Percentiles rank a stretch among this genome's conserved stretches.
Conservation (phyloP, 2,329 filamentous ascomycete species). For the Macrophomina pseudophaseolina region DNA sequence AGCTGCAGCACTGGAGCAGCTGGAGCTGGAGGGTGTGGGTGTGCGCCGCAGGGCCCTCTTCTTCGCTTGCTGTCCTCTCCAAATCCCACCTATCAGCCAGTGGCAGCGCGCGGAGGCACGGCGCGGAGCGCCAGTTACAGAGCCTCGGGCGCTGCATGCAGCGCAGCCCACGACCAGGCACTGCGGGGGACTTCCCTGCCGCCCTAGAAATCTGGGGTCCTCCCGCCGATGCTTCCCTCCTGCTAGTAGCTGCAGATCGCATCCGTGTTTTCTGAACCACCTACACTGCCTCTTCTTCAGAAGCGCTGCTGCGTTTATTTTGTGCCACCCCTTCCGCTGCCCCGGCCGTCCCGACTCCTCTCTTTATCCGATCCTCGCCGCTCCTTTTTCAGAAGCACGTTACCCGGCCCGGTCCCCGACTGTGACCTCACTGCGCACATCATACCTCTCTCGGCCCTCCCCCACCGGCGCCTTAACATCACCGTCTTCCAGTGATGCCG, state of each 20-base stretch:
- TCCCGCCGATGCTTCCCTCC: background rate
- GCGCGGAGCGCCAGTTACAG: conserved; percentile 16
- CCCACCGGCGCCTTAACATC: background rate
- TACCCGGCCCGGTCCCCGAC: conserved; percentile 17
- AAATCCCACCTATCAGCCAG: conserved; percentile 20
- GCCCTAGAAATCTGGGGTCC: conserved; percentile 21
- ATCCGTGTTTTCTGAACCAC: conserved; percentile 9
- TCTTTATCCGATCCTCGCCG: conserved; percentile 21
- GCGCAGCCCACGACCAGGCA: conserved; percentile 4
- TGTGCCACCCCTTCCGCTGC: background rate
- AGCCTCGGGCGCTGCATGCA: conserved; percentile 14
- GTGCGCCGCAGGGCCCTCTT: background rate
- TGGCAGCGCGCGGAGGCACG: conserved; percentile 8
- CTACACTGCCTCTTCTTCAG: background rate
- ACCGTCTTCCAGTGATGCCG: conserved; percentile 12
- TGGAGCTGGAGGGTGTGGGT: conserved; percentile 1
- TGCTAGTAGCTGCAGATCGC: background rate
- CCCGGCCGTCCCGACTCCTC: background rate
- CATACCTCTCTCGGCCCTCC: conserved; percentile 1
- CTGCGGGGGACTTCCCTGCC: conserved; percentile 20
- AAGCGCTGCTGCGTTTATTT: conserved; percentile 7
- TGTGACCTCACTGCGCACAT: conserved; percentile 19
- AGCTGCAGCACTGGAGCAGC: background rate
- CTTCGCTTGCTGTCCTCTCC: background rate
- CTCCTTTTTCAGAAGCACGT: conserved; percentile 11